These are phyloP conservation scores for Pseudevernia furfuracea DNA, from an alignment of 495 filamentous ascomycete genomes.

Conservation along the genomic window DNA sequence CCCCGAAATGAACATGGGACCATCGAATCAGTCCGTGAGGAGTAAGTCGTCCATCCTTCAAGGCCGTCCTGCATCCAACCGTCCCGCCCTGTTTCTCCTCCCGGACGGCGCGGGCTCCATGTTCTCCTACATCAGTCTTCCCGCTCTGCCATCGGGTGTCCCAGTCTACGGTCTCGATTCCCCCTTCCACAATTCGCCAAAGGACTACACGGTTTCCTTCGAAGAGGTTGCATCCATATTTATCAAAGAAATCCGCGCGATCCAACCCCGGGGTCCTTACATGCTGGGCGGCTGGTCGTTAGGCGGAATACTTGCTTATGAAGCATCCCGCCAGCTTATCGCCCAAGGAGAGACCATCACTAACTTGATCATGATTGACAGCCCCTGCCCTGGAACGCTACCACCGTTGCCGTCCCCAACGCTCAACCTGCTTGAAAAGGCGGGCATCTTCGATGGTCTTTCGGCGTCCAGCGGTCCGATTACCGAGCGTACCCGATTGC, in stretches of 20 bases:
- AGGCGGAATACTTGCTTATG: constrained; percentile 80
- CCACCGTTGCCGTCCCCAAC: constrained; percentile 56
- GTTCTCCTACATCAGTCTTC: constrained; percentile 29
- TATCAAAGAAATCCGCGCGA: constrained; percentile 57
- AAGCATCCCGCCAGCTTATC: constrained; percentile 64
- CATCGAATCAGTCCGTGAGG: constrained; percentile 16
- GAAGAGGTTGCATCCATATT: constrained; percentile 51
- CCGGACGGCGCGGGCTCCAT: constrained; percentile 28
- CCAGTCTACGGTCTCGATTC: constrained; percentile 32
- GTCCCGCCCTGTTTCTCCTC: constrained; percentile 29
- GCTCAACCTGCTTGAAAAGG: constrained; percentile 55
- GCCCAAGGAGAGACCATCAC: constrained; percentile 56
- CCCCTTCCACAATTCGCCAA: constrained; percentile 42
- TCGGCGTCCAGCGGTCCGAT: constrained; percentile 24
- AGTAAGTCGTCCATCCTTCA: constrained; percentile 30
- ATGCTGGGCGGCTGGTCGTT: constrained; percentile 70
- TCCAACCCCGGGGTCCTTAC: constrained; percentile 65
- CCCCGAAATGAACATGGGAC: constrained; percentile 20
- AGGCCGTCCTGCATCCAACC: constrained; percentile 20
- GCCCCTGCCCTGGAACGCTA: constrained; percentile 43
- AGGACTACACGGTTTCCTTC: constrained; percentile 43
- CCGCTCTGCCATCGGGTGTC: constrained; percentile 23
- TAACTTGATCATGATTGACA: constrained; percentile 58
- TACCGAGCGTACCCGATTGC: constrained; percentile 35
- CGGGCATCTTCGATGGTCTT: constrained; percentile 55